These are phyloP conservation scores for Fragaria ananassa DNA, from an alignment of 306 rosid species.

Conservation along the genomic window DNA sequence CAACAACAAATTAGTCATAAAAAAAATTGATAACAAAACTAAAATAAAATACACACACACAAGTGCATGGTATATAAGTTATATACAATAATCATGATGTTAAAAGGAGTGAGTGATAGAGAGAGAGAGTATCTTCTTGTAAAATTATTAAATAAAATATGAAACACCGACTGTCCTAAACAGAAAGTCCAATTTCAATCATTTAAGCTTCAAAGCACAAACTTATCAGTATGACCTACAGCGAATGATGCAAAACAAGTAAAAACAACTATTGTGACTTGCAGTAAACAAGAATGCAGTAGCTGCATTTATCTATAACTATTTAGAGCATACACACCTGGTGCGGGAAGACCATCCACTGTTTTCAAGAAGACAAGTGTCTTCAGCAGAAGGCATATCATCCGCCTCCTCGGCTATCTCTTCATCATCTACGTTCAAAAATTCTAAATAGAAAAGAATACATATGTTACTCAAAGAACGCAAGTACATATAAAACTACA, in stretches of 20 bases:
- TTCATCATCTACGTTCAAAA: constrained; percentile 86
- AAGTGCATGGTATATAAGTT: not conserved
- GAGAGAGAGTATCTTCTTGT: no score
- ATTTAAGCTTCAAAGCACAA: constrained; percentile 2
- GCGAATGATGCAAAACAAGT: not conserved
- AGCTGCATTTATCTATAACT: constrained; percentile 14
- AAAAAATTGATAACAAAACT: not conserved
- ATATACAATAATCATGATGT: not conserved
- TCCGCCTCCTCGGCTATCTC: constrained; percentile 66
- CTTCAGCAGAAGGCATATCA: constrained; percentile 58
- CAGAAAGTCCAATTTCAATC: not conserved
- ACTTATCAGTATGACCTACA: not conserved
- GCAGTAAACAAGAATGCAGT: not conserved
- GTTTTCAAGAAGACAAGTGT: constrained; percentile 62
- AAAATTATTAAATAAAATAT: not conserved
- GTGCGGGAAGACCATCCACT: constrained; percentile 99
- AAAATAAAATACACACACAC: not conserved
- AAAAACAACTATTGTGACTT: constrained; percentile 2
- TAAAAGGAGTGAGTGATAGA: not conserved
- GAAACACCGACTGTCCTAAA: no score
- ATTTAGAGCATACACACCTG: constrained; percentile 47
- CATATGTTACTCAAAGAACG: constrained; percentile 17
- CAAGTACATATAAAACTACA: not conserved
- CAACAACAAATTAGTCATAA: not conserved
- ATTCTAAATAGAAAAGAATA: constrained; percentile 38